phyloP scores from a whole-genome alignment of 2,329 filamentous ascomycete genomes.

The Helicocarpus griseus region DNA sequence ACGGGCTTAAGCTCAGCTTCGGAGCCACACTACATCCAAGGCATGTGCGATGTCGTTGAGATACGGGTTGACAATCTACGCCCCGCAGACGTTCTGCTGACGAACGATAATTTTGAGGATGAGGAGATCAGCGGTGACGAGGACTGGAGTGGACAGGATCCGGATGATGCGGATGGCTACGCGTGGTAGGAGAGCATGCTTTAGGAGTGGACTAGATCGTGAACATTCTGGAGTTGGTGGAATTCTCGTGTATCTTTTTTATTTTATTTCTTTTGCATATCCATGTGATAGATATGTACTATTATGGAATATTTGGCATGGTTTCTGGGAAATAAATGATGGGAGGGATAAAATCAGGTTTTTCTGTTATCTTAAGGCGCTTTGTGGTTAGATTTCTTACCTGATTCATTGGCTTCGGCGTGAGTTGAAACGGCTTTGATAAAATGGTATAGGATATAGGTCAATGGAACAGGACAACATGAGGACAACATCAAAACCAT shows the following conservation, averaged over 20 bases:
- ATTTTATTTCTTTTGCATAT: background rate
- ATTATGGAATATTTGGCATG: background rate
- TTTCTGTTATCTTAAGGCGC: background rate
- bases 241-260: background rate
- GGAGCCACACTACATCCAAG: constrained; percentile 35
- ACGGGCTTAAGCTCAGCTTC: background rate
- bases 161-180: constrained; percentile 21
- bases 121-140: constrained; percentile 51
- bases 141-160: constrained; percentile 49
- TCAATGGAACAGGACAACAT: too few relatives aligned
- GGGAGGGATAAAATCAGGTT: background rate
- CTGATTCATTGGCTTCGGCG: too few relatives aligned
- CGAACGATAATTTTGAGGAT: constrained; percentile 52
- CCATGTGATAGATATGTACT: background rate
- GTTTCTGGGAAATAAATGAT: background rate
- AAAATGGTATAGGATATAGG: background rate
- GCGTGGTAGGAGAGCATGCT: constrained; percentile 17
- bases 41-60: constrained; percentile 49
- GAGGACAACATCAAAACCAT: too few relatives aligned
- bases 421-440: too few relatives aligned
- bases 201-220: too few relatives aligned
- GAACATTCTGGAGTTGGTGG: background rate
- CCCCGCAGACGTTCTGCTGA: constrained; percentile 48
- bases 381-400: background rate
- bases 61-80: constrained; percentile 54